These are phyloP conservation scores for Salix dunnii DNA, from an alignment of 345 rosid species.

Conservation along the genomic window DNA sequence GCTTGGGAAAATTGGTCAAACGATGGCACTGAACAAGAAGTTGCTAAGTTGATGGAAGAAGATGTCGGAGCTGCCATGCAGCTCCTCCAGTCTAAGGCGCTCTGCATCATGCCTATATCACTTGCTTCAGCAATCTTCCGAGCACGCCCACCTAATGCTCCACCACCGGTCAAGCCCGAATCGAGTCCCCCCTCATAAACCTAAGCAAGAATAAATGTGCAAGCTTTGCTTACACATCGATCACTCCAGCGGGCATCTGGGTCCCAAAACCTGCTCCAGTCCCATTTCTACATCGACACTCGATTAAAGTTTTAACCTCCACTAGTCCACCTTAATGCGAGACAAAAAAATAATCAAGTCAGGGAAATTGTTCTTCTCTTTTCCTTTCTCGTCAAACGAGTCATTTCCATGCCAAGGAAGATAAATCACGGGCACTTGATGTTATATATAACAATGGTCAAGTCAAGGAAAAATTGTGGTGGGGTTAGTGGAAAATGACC, in stretches of 20 bases:
- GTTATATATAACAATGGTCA: conserved; percentile 17
- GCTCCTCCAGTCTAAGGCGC: conserved; percentile 72
- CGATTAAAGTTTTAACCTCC: conserved; percentile 10
- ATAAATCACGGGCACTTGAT: conserved; percentile 19
- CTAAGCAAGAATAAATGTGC: background rate
- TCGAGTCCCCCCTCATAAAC: conserved; percentile 39
- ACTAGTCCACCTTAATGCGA: background rate
- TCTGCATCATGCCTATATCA: conserved; percentile 72
- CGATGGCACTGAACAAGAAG: conserved; percentile 65
- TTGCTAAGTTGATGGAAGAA: conserved; percentile 79
- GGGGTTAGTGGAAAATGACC: conserved; percentile 52
- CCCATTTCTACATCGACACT: background rate
- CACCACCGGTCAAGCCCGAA: conserved; percentile 45
- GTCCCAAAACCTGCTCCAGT: conserved; percentile 2
- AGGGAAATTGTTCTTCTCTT: conserved; percentile 8
- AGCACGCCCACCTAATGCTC: conserved; percentile 40
- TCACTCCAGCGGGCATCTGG: conserved; percentile 5
- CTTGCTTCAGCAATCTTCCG: conserved; percentile 62
- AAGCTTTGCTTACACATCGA: background rate
- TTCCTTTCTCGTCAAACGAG: conserved; percentile 23
- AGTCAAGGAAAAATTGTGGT: conserved; percentile 18
- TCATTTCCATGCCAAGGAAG: conserved; percentile 16
- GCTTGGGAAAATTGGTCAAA: conserved; percentile 75
- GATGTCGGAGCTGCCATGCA: conserved; percentile 80
- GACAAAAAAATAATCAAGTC: background rate